Base-by-base conservation (phyloP, 2,329 filamentous ascomycete species). In the Beauveria caledonica region DNA sequence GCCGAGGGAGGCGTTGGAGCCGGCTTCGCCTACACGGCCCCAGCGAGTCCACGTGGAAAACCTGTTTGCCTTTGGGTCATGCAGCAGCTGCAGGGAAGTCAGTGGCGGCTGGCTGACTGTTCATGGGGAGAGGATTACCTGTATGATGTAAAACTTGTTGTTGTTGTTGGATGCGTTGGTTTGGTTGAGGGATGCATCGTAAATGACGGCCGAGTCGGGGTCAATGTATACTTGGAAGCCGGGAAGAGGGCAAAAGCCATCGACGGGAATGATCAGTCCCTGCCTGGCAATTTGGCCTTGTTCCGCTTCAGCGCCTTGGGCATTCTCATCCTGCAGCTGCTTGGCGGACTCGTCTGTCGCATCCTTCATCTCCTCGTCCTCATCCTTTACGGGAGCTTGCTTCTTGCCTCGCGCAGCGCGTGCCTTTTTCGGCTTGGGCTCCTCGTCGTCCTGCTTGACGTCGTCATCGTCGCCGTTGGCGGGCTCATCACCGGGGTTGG, bases 131-230 rank as follows among this genome's bases (percentile, higher is more conserved):
- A 11, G 8, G 7, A n/a, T 19, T 58, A 89, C 77, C 76, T 93
- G 89, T 29, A 92, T 71, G 29, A 84, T 83, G 68, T 92, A 93
- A 71, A 92, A 93, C 66, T 94, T 94, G 72, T 94, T 93, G 72
- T 89, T 88, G 69, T 93, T 94, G 51, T 80, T 73, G 0, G 77
- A 74, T 0, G 88, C 77, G 65, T 91, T 89, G 11, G 90, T 88
- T 70, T 92, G 88, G 66, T 92, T 94, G 50, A 95, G 77, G 0
- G 88, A 86, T 0, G 88, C 90, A 69, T 95, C 90, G 70, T 84
- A 93, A 52, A 93, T 90, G 60, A 87, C 74, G 21, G 85, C 84
- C 21, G 67, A 64, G 44, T 80, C 72, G 1, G 80, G 73, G 62
- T 87, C 87, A 60, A 93, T 82, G 68, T 88, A 86, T 36, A 95